These are phyloP conservation scores for Aspergillus felis DNA, from an alignment of 2,329 filamentous ascomycete genomes.

Conservation along the genomic window DNA sequence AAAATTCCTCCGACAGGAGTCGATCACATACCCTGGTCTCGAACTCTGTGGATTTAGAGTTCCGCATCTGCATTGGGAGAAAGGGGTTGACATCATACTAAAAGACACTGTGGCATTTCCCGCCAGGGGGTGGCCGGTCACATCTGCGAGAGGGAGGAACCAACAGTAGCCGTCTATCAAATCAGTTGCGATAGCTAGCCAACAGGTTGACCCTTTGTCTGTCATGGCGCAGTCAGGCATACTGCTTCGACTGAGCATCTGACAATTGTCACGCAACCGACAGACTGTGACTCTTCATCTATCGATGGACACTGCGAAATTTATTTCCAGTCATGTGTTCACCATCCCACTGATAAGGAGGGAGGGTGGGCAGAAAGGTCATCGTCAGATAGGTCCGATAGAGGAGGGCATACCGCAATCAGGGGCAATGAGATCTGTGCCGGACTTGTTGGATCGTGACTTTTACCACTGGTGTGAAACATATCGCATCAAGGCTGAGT, in stretches of 20 bases:
- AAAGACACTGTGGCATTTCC: slow-evolving; percentile 12
- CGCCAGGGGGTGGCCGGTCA: slow-evolving; percentile 12
- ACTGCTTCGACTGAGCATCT: slow-evolving; percentile 15
- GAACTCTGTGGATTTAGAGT: slow-evolving; percentile 16
- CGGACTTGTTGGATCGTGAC: slow-evolving; percentile 2
- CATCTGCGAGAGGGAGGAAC: slow-evolving; percentile 16
- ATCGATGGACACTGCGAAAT: slow-evolving; percentile 5
- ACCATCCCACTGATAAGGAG: neutral
- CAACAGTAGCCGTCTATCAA: slow-evolving; percentile 14
- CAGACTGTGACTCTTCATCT: slow-evolving; percentile 7
- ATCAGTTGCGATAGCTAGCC: slow-evolving; percentile 16
- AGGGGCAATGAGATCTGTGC: slow-evolving; percentile 1
- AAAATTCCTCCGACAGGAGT: slow-evolving; percentile 11
- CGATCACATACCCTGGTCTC: slow-evolving; percentile 10
- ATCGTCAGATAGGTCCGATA: slow-evolving; percentile 5
- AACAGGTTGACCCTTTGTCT: slow-evolving; percentile 15
- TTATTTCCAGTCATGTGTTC: slow-evolving; percentile 11
- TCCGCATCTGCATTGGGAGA: slow-evolving; percentile 17
- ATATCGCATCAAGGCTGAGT: slow-evolving; percentile 4
- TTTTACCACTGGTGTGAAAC: slow-evolving; percentile 6
- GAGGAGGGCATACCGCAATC: slow-evolving; percentile 13
- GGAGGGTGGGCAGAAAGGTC: slow-evolving; percentile 5
- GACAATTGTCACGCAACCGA: slow-evolving; percentile 17
- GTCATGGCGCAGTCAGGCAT: slow-evolving; percentile 19
- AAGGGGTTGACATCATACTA: slow-evolving; percentile 21